Conservation (phyloP, 768 basidiomycete genomes). For the Auriscalpium vulgare region DNA sequence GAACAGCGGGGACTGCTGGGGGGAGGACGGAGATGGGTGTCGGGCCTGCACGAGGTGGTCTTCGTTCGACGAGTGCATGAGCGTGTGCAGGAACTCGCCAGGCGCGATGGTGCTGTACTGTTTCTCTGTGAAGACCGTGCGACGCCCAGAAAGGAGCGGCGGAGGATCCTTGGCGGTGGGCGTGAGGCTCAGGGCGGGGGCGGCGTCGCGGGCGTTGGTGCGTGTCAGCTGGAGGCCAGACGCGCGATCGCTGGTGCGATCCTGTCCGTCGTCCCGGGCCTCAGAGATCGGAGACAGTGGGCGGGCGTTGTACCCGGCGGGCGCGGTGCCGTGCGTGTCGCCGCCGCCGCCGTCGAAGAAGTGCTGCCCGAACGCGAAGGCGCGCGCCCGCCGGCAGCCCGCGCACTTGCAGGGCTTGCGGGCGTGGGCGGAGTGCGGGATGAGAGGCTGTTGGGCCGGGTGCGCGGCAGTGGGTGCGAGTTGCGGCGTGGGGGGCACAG, state of each 20-base stretch:
- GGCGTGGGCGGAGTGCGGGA: neutral
- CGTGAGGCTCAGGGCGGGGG: neutral
- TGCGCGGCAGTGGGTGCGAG: neutral
- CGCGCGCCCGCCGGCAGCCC: neutral
- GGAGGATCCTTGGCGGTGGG: neutral
- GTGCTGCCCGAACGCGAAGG: neutral
- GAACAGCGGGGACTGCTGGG: neutral
- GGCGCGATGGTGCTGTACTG: neutral
- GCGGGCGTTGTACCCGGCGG: neutral
- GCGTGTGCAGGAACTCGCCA: neutral
- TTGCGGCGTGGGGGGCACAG: neutral
- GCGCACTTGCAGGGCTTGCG: neutral
- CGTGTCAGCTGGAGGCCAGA: neutral
- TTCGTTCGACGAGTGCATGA: neutral
- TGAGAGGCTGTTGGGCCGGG: neutral
- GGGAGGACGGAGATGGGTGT: neutral
- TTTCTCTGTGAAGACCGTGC: neutral
- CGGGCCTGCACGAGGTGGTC: neutral
- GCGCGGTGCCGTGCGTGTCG: neutral
- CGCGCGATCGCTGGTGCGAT: neutral
- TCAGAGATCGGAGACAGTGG: slow-evolving; percentile 1
- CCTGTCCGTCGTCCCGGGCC: neutral
- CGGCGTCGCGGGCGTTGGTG: neutral
- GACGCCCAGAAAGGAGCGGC: neutral
- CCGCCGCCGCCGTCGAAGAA: neutral